Percentiles rank a stretch among this genome's conserved stretches.
phyloP scores from a whole-genome alignment of 1,284 basidiomycete species.

The Neonothopanus nambi region DNA sequence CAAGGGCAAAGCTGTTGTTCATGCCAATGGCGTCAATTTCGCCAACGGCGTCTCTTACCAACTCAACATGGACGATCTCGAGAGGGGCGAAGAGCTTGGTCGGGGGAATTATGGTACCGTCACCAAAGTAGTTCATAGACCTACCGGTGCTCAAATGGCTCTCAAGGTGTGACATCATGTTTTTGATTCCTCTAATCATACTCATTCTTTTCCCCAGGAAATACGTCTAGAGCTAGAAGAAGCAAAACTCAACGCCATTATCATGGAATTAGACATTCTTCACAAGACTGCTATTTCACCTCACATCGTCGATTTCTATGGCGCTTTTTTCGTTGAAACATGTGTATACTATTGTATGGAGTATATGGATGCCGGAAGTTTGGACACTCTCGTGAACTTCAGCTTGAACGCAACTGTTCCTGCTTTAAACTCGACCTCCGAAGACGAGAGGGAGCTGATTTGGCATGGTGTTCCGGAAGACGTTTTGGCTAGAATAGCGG shows the following conservation, averaged over 20 bases:
- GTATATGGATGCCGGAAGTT: slow-evolving; percentile 95
- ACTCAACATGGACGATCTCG: slow-evolving; percentile 96
- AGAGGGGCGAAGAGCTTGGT: slow-evolving; percentile 90
- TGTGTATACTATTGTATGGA: slow-evolving; percentile 99
- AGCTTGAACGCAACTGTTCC: slow-evolving; percentile 27
- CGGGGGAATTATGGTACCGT: slow-evolving; percentile 98
- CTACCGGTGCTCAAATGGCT: slow-evolving; percentile 95
- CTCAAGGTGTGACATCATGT: slow-evolving; percentile 77
- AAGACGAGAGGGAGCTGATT: slow-evolving; percentile 27
- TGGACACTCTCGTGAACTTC: slow-evolving; percentile 76
- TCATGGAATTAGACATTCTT: slow-evolving; percentile 98
- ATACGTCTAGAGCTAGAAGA: slow-evolving; percentile 97
- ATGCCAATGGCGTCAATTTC: slow-evolving; percentile 94
- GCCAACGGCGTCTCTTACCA: slow-evolving; percentile 89
- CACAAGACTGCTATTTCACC: slow-evolving; percentile 76
- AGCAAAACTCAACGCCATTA: slow-evolving; percentile 92
- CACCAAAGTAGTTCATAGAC: slow-evolving; percentile 91
- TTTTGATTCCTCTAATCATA: background rate
- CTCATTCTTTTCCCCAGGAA: slow-evolving; percentile 60
- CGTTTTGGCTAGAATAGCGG: slow-evolving; percentile 84
- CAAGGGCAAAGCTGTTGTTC: slow-evolving; percentile 89
- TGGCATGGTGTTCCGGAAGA: slow-evolving; percentile 73
- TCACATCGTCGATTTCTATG: slow-evolving; percentile 97
- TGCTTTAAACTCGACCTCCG: background rate
- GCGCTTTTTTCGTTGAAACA: slow-evolving; percentile 97